These are phyloP conservation scores for Globisporangium cylindrosporum DNA, from an alignment of 352 stramenopile species.

Conservation along the genomic window DNA sequence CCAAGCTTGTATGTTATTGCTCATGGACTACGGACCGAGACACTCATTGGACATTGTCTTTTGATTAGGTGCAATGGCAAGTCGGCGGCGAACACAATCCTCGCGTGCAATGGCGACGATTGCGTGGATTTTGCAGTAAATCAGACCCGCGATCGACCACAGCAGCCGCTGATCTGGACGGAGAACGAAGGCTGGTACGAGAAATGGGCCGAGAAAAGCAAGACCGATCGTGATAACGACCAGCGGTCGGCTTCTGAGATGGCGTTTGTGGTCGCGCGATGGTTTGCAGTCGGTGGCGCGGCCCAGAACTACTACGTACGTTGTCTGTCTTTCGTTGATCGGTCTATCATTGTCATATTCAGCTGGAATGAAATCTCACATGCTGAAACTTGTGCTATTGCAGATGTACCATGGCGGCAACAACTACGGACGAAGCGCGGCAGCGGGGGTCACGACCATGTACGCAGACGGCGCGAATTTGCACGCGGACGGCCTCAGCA, in stretches of 20 bases:
- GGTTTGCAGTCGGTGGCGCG: conserved; percentile 63
- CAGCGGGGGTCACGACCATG: conserved; percentile 66
- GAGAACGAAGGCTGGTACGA: conserved; percentile 77
- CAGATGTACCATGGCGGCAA: conserved; percentile 81
- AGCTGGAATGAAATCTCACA: background rate
- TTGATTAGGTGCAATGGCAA: conserved; percentile 57
- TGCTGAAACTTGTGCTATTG: background rate
- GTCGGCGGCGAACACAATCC: conserved; percentile 59
- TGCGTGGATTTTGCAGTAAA: conserved; percentile 58
- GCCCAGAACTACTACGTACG: conserved; percentile 74
- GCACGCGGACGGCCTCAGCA: conserved; percentile 61
- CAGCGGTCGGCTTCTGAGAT: conserved; percentile 50
- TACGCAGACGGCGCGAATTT: conserved; percentile 72
- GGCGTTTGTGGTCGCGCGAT: conserved; percentile 58
- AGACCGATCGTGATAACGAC: conserved; percentile 31
- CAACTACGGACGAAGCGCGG: conserved; percentile 61
- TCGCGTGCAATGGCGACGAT: conserved; percentile 65
- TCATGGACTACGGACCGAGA: background rate
- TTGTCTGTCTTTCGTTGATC: conserved; percentile 6
- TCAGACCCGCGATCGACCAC: conserved; percentile 35
- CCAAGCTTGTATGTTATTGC: background rate
- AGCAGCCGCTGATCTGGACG: conserved; percentile 67
- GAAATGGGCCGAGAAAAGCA: conserved; percentile 44
- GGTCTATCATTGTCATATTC: background rate
- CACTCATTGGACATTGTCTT: background rate